phyloP scores from a whole-genome alignment of 768 basidiomycete genomes.

The Hericium erinaceus region DNA sequence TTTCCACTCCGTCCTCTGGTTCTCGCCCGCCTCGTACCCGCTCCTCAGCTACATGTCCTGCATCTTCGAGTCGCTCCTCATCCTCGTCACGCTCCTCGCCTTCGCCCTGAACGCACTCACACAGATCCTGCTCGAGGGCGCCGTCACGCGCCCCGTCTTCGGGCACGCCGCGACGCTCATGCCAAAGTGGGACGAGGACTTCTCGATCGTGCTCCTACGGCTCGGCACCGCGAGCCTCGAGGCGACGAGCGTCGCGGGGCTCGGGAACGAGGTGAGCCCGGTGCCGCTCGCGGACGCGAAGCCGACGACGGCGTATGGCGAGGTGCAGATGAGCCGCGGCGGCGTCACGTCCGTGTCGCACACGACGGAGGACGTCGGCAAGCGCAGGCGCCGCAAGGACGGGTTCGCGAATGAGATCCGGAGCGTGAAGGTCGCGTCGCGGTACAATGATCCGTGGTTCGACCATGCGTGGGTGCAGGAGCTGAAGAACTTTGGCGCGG shows the following conservation, averaged over 20 bases:
- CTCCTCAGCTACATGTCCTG: constrained; percentile 69
- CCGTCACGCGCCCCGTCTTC: constrained; percentile 50
- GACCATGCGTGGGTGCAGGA: constrained; percentile 34
- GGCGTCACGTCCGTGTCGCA: constrained; percentile 33
- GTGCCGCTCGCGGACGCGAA: constrained; percentile 25
- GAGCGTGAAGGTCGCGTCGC: constrained; percentile 26
- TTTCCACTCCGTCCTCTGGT: constrained; percentile 55
- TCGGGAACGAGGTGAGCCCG: constrained; percentile 64
- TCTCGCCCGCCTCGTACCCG: constrained; percentile 44
- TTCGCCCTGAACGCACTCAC: constrained; percentile 52
- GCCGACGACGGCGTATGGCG: constrained; percentile 20
- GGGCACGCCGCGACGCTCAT: constrained; percentile 33
- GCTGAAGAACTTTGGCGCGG: constrained; percentile 14
- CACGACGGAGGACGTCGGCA: constrained; percentile 19
- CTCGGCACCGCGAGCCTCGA: constrained; percentile 70
- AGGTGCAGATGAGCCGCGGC: constrained; percentile 30
- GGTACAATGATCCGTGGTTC: constrained; percentile 29
- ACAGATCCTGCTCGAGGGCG: constrained; percentile 55
- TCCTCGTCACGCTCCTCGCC: constrained; percentile 49
- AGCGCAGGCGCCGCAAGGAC: constrained; percentile 17
- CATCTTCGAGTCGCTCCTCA: constrained; percentile 56
- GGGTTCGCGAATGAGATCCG: constrained; percentile 47
- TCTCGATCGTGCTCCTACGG: constrained; percentile 59
- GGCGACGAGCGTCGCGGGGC: constrained; percentile 59
- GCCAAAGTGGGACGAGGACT: constrained; percentile 62